phyloP scores from a whole-genome alignment of 306 rosid genomes.

The Sophora flavescens region DNA sequence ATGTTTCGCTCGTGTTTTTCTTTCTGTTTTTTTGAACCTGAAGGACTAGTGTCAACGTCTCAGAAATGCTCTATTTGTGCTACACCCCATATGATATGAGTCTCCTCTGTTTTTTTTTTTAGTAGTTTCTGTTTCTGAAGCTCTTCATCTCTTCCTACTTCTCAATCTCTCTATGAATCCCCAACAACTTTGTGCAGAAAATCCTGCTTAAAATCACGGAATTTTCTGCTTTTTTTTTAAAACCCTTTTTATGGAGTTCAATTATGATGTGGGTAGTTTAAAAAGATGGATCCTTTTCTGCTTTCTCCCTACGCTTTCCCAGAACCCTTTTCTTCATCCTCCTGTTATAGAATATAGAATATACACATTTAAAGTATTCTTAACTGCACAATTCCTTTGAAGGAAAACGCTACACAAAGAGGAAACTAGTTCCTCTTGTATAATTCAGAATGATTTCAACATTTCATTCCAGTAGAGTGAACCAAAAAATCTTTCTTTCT shows the following conservation, averaged over 20 bases:
- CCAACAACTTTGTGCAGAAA: not conserved
- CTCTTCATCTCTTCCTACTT: conserved; percentile 7
- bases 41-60: conserved; percentile 27
- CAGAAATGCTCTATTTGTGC: conserved; percentile 39
- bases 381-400: conserved; percentile 37
- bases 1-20: not conserved
- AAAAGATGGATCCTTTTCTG: conserved; percentile 43
- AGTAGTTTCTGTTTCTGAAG: conserved; percentile 1
- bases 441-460: conserved; percentile 35
- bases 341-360: not conserved
- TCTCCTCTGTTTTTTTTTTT: conserved; percentile 38
- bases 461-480: conserved; percentile 9
- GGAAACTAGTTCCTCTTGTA: conserved; percentile 32
- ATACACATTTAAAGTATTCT: conserved; percentile 12
- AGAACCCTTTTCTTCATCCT: conserved; percentile 38
- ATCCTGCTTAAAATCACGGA: conserved; percentile 9
- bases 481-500: not conserved
- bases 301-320: conserved; percentile 44
- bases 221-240: conserved; percentile 1
- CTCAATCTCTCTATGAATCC: not conserved
- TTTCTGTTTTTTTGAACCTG: not conserved
- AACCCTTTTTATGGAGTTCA: no score
- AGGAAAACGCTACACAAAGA: conserved; percentile 26
- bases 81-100: conserved; percentile 10
- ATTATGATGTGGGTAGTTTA: conserved; percentile 37